These are phyloP conservation scores for Phytophthora sp. DNA, from an alignment of 352 stramenopile genomes.

Conservation along the genomic window DNA sequence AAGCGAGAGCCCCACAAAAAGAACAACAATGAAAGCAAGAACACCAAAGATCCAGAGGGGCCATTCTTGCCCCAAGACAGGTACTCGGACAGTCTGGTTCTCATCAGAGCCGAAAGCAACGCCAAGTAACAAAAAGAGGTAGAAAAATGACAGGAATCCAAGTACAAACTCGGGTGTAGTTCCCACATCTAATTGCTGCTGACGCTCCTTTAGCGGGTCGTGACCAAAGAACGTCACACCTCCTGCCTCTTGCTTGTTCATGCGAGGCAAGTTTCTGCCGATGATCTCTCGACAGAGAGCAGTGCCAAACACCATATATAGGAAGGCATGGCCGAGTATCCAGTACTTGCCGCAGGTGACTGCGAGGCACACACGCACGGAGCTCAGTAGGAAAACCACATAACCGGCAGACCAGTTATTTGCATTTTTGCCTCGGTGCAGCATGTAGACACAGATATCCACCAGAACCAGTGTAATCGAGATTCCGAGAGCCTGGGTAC, in stretches of 20 bases:
- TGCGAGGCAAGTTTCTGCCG: constrained; percentile 75
- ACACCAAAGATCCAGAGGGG: constrained; percentile 89
- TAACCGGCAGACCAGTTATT: constrained; percentile 78
- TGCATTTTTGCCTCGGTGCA: constrained; percentile 64
- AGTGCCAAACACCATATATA: constrained; percentile 83
- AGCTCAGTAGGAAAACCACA: constrained; percentile 81
- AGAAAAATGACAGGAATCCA: constrained; percentile 86
- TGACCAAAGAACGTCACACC: constrained; percentile 87
- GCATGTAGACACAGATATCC: constrained; percentile 79
- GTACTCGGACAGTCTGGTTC: constrained; percentile 54
- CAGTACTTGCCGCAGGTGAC: constrained; percentile 75
- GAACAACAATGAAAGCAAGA: constrained; percentile 80
- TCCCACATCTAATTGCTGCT: constrained; percentile 70
- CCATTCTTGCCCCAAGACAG: constrained; percentile 71
- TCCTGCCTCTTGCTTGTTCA: constrained; percentile 84
- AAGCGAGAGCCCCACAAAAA: constrained; percentile 76
- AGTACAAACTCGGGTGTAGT: constrained; percentile 86
- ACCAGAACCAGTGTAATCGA: constrained; percentile 70
- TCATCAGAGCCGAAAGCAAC: constrained; percentile 72
- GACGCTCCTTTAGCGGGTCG: constrained; percentile 61
- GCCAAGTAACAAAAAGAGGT: constrained; percentile 81
- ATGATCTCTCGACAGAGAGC: constrained; percentile 86
- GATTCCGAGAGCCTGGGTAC: constrained; percentile 66
- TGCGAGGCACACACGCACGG: constrained; percentile 71
- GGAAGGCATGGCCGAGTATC: constrained; percentile 79